These are phyloP conservation scores for Akanthomyces muscarius DNA, from an alignment of 2,329 filamentous ascomycete genomes.

Conservation along the genomic window DNA sequence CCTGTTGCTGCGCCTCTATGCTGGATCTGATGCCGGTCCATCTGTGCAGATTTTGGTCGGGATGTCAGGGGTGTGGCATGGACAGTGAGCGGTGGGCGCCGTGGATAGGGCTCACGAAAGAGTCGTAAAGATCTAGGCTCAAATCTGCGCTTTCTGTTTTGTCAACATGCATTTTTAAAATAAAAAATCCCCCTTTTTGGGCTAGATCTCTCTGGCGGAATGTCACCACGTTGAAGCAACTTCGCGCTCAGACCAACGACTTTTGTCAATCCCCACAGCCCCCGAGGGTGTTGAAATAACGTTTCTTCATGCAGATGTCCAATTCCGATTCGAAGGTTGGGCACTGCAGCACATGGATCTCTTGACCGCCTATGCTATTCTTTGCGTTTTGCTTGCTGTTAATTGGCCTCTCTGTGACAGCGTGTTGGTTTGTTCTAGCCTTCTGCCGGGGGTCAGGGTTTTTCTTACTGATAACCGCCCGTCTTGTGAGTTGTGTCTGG, in stretches of 20 bases:
- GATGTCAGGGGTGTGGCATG: neutral
- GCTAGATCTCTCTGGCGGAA: neutral
- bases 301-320: constrained; percentile 3
- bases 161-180: no score
- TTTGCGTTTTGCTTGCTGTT: neutral
- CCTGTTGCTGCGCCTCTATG: neutral
- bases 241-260: neutral
- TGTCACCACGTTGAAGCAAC: neutral
- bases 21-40: neutral
- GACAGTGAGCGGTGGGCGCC: neutral
- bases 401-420: neutral
- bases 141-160: constrained; percentile 1
- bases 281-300: neutral
- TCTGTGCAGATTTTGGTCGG: neutral
- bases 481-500: neutral
- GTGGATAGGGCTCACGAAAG: constrained; percentile 1
- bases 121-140: constrained; percentile 4
- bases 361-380: neutral
- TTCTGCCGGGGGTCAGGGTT: neutral
- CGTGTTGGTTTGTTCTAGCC: neutral
- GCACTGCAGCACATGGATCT: neutral
- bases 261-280: neutral
- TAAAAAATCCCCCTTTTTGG: neutral
- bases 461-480: neutral
- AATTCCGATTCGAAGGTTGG: neutral